These are phyloP conservation scores for Hansfordia pulvinata DNA, from an alignment of 2,329 filamentous ascomycete genomes.

Conservation along the genomic window DNA sequence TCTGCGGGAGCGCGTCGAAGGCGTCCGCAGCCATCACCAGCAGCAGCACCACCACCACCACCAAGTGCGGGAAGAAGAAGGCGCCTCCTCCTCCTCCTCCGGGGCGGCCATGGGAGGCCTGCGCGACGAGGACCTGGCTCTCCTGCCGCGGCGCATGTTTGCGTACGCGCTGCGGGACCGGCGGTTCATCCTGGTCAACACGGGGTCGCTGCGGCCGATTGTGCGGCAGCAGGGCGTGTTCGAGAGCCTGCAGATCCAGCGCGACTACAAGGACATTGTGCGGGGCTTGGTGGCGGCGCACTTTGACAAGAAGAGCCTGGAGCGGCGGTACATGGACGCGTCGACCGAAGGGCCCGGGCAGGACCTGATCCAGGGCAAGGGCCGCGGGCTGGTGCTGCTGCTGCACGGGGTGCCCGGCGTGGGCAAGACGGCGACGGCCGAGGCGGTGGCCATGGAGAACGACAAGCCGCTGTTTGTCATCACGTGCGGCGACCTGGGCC, in stretches of 20 bases:
- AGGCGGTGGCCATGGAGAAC: not conserved
- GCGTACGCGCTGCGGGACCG: conserved; percentile 25
- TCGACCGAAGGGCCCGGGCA: not conserved
- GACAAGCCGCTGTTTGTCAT: not conserved
- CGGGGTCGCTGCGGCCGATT: conserved; percentile 19
- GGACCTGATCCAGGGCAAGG: conserved; percentile 5
- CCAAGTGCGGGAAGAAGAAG: too few relatives aligned
- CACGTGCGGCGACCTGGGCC: conserved; percentile 1
- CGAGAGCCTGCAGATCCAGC: conserved; percentile 23
- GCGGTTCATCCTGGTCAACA: conserved; percentile 22
- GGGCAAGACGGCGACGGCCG: conserved; percentile 2
- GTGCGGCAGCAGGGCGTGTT: conserved; percentile 22
- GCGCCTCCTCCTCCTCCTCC: too few relatives aligned
- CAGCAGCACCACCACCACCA: conserved; percentile 15
- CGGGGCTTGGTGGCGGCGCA: conserved; percentile 17
- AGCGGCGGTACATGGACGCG: not conserved
- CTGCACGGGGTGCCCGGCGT: conserved; percentile 5
- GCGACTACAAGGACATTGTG: conserved; percentile 26
- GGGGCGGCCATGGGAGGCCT: too few relatives aligned
- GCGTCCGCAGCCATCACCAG: conserved; percentile 14
- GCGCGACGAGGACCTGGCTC: conserved; percentile 15
- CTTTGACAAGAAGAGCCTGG: not conserved
- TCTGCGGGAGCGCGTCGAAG: conserved; percentile 19
- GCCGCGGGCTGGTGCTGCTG: conserved; percentile 5
- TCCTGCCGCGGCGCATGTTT: conserved; percentile 26